phyloP scores from a whole-genome alignment of 169 alveolate species.

The Cryptosporidium parvum region DNA sequence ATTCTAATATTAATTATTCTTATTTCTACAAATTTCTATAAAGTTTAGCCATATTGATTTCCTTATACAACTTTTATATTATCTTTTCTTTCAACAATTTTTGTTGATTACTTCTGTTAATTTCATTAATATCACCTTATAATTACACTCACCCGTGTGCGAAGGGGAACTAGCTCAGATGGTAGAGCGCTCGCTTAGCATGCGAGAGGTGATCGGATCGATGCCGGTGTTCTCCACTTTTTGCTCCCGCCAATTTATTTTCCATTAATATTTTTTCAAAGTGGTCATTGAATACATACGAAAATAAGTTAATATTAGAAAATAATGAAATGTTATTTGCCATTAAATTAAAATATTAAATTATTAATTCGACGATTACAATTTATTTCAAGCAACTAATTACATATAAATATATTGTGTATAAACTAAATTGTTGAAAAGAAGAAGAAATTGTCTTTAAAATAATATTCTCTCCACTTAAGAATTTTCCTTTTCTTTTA shows the following conservation, averaged over 20 bases:
- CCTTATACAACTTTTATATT: not conserved
- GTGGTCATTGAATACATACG: not conserved
- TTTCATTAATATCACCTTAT: not conserved
- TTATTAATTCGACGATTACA: slow-evolving; percentile 6
- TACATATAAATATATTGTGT: not conserved
- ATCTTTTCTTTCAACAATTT: not conserved
- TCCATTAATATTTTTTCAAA: no score
- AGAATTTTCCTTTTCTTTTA: no score
- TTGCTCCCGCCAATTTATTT: slow-evolving; percentile 53
- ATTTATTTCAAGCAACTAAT: not conserved
- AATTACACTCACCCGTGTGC: not conserved
- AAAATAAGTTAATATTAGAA: not conserved
- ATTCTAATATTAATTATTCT: no score
- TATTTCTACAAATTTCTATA: not conserved
- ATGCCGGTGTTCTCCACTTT: slow-evolving; percentile 96
- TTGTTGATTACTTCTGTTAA: not conserved
- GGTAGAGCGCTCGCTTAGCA: slow-evolving; percentile 99
- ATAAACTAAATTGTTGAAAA: not conserved
- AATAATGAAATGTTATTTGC: not conserved
- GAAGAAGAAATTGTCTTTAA: not conserved
- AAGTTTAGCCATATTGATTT: not conserved
- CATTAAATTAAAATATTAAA: not conserved
- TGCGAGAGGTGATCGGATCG: slow-evolving; percentile 99
- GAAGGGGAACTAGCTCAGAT: slow-evolving; percentile 98
- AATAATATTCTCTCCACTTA: not conserved